Evolutionary conservation across 371 early-diverging fungal species (phyloP).

Genomic region (Lichtheimia hyalospora): DNA sequence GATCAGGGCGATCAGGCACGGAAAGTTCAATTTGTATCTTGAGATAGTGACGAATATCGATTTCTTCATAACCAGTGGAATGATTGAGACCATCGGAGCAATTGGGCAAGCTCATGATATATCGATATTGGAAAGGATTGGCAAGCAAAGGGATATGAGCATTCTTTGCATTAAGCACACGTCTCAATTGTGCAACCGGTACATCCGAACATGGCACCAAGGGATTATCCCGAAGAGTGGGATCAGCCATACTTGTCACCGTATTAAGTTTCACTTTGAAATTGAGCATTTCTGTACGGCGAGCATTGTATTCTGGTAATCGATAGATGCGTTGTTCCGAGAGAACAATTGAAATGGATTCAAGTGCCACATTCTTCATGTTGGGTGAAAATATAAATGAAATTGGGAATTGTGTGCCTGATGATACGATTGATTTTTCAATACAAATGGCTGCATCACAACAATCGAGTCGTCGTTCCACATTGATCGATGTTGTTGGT

Average conservation of each 20-base stretch:
- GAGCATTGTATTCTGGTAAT: conserved; percentile 43
- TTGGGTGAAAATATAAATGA: conserved; percentile 36
- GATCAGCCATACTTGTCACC: conserved; percentile 25
- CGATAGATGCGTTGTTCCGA: conserved; percentile 42
- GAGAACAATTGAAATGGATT: conserved; percentile 31
- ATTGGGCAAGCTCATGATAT: conserved; percentile 43
- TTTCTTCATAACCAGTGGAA: conserved; percentile 37
- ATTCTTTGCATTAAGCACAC: conserved; percentile 36
- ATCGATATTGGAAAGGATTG: conserved; percentile 40
- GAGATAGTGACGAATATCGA: conserved; percentile 37
- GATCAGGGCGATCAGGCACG: conserved; percentile 11
- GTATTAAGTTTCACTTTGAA: conserved; percentile 33
- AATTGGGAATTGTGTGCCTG: conserved; percentile 48
- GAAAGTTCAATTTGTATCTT: conserved; percentile 40
- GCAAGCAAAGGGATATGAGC: conserved; percentile 38
- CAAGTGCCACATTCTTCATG: conserved; percentile 35
- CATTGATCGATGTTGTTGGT: conserved; percentile 36
- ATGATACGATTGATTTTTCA: conserved; percentile 45
- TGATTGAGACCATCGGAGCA: conserved; percentile 41
- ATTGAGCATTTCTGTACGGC: conserved; percentile 35
- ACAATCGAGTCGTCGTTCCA: conserved; percentile 30
- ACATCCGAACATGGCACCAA: conserved; percentile 27
- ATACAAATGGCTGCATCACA: conserved; percentile 46
- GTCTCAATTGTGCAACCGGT: conserved; percentile 22
- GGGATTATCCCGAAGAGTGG: conserved; percentile 17